phyloP scores from a whole-genome alignment of 139 green algal genomes.

The Chlorella sp. region DNA sequence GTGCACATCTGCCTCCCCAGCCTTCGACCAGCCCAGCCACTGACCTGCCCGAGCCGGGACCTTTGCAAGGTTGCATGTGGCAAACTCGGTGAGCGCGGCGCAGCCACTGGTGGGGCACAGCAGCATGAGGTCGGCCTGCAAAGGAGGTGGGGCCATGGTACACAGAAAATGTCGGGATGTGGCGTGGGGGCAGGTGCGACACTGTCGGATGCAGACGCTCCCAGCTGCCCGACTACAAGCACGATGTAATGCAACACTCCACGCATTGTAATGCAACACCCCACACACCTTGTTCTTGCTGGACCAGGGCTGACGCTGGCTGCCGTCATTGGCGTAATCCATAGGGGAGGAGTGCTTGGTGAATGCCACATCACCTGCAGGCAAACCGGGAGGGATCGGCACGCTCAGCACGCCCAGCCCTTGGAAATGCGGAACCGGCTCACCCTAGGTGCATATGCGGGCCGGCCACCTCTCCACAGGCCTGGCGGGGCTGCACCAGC shows the following conservation, averaged over 20 bases:
- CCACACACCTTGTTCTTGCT: slow-evolving; percentile 18
- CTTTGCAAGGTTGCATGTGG: slow-evolving; percentile 34
- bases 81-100: slow-evolving; percentile 24
- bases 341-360: slow-evolving; percentile 44
- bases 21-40: slow-evolving; percentile 5
- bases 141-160: no score
- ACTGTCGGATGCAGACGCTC: no score
- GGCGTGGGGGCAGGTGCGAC: no score
- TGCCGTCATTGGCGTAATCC: slow-evolving; percentile 36
- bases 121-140: slow-evolving; percentile 36
- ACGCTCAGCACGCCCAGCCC: background rate
- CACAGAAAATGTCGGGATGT: no score
- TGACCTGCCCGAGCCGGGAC: slow-evolving; percentile 13
- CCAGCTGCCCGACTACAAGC: no score
- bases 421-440: background rate
- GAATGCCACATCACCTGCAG: slow-evolving; percentile 61
- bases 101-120: slow-evolving; percentile 47
- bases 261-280: background rate
- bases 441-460: background rate
- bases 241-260: background rate
- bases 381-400: background rate
- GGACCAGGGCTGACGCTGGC: slow-evolving; percentile 16
- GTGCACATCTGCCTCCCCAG: slow-evolving; percentile 4
- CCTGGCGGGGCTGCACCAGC: no score
- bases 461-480: background rate